Conservation (phyloP, 176 grass and related monocot species). For the Oryza punctata region DNA sequence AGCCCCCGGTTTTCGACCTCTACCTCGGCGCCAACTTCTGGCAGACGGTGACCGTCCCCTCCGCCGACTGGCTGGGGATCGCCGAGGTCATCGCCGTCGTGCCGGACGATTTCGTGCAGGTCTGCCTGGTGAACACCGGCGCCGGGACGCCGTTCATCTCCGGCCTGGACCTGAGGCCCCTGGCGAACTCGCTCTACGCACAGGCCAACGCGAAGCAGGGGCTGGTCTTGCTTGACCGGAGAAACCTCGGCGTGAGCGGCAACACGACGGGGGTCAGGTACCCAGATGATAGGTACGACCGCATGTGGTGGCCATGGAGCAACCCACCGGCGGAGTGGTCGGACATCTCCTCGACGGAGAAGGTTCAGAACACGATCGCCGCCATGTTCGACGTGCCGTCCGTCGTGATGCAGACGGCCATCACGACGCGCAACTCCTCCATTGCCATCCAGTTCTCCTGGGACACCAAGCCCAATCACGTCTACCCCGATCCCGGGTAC, state of each 20-base stretch:
- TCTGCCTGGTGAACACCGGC: slow-evolving; percentile 50
- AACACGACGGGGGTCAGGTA: slow-evolving; percentile 14
- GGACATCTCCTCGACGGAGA: slow-evolving; percentile 32
- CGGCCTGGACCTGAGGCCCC: slow-evolving; percentile 44
- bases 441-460: slow-evolving; percentile 26
- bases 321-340: slow-evolving; percentile 24
- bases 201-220: background rate
- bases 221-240: slow-evolving; percentile 12
- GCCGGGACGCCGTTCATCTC: slow-evolving; percentile 61
- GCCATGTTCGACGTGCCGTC: slow-evolving; percentile 27
- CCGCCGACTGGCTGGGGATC: fast-evolving
- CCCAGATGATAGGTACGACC: slow-evolving; percentile 36
- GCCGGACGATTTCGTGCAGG: slow-evolving; percentile 9
- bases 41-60: slow-evolving; percentile 36
- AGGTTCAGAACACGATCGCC: background rate
- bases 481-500: slow-evolving; percentile 12
- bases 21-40: slow-evolving; percentile 59
- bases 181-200: slow-evolving; percentile 31
- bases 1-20: slow-evolving; percentile 47
- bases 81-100: slow-evolving; percentile 33
- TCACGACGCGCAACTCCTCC: slow-evolving; percentile 34
- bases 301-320: slow-evolving; percentile 39
- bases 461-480: background rate
- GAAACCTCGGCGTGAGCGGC: slow-evolving; percentile 23
- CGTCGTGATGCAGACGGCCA: slow-evolving; percentile 31